Conservation (phyloP, 768 basidiomycete species). For the Podaxis sp. region DNA sequence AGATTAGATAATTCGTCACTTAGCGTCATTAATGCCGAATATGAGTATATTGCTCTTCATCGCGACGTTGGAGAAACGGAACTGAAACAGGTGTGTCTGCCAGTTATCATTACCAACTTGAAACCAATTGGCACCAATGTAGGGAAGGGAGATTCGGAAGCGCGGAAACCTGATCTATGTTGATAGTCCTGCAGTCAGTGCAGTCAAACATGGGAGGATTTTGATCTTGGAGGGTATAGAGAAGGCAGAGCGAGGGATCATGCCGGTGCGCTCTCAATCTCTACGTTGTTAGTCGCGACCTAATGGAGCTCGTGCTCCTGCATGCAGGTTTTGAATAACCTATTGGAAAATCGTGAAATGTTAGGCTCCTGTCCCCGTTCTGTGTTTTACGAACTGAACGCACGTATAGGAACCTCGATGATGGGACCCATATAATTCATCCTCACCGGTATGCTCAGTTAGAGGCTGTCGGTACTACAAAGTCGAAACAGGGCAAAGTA, state of each 20-base stretch:
- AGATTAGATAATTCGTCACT: not conserved
- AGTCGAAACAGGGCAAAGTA: slow-evolving; percentile 31
- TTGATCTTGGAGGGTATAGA: slow-evolving; percentile 69
- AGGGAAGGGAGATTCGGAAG: slow-evolving; percentile 57
- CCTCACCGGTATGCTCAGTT: slow-evolving; percentile 54
- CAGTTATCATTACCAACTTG: not conserved
- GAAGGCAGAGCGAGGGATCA: slow-evolving; percentile 68
- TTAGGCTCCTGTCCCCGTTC: slow-evolving; percentile 17
- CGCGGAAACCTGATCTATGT: slow-evolving; percentile 65
- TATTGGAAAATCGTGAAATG: slow-evolving; percentile 72
- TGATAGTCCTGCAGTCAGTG: slow-evolving; percentile 62
- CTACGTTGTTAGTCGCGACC: not conserved
- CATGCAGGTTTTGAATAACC: slow-evolving; percentile 54
- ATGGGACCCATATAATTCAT: slow-evolving; percentile 67
- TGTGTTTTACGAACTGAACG: not conserved
- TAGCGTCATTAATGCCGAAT: slow-evolving; percentile 61
- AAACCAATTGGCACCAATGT: too few species aligned
- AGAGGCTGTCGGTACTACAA: slow-evolving; percentile 25
- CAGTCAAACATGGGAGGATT: slow-evolving; percentile 60
- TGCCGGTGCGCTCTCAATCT: slow-evolving; percentile 45
- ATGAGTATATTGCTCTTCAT: slow-evolving; percentile 64
- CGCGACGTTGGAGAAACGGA: slow-evolving; percentile 71
- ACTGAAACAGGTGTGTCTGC: slow-evolving; percentile 48
- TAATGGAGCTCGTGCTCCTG: slow-evolving; percentile 2
- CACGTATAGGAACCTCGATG: slow-evolving; percentile 53